phyloP scores from a whole-genome alignment of 805 yeast species.

The Candida succiphila region DNA sequence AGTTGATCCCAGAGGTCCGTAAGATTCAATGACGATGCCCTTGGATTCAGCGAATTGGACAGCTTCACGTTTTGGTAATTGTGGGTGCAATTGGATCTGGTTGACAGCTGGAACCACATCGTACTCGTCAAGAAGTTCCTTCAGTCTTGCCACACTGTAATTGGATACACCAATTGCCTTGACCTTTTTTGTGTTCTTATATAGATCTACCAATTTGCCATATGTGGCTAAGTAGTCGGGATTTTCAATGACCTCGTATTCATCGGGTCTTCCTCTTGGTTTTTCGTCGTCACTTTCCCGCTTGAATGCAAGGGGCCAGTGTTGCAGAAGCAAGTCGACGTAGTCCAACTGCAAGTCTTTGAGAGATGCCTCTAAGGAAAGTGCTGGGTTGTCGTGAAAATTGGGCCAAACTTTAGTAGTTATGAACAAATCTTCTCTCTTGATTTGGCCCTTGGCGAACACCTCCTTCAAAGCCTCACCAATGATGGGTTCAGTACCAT shows the following conservation, averaged over 20 bases:
- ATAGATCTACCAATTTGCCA: conserved; percentile 66
- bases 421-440: conserved; percentile 49
- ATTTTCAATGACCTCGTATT: conserved; percentile 53
- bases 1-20: conserved; percentile 53
- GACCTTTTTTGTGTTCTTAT: conserved; percentile 36
- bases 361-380: conserved; percentile 31
- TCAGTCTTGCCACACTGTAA: conserved; percentile 28
- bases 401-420: conserved; percentile 67
- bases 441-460: conserved; percentile 34
- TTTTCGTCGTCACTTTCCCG: conserved; percentile 31
- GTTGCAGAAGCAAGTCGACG: conserved; percentile 36
- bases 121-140: conserved; percentile 31
- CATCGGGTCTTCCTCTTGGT: conserved; percentile 25
- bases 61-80: conserved; percentile 30
- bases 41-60: conserved; percentile 26
- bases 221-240: conserved; percentile 78
- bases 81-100: conserved; percentile 46
- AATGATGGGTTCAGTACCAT: conserved; percentile 32
- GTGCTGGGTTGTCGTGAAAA: conserved; percentile 27
- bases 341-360: conserved; percentile 31
- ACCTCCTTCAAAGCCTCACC: conserved; percentile 38
- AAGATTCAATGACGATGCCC: conserved; percentile 38
- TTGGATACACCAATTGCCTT: conserved; percentile 54
- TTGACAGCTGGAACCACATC: conserved; percentile 42
- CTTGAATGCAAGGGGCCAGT: conserved; percentile 36